Conservation (phyloP, 2,329 filamentous ascomycete species). For the Fusarium chlamydosporum region DNA sequence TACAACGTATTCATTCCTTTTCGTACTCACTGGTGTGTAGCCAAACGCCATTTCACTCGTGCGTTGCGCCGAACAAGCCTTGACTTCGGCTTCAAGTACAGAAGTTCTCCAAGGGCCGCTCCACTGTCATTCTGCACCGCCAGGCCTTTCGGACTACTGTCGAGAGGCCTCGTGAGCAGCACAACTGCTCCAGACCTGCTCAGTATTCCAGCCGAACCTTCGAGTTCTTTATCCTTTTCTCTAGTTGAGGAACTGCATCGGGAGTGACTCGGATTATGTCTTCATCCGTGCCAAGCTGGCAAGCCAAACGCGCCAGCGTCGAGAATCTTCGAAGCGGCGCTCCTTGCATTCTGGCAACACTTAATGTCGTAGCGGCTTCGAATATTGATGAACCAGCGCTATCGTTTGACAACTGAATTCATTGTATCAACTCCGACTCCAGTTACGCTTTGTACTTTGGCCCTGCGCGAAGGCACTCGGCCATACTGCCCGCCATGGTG, state of each 20-base stretch:
- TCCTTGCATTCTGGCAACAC: neutral
- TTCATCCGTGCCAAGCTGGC: neutral
- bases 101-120: no score
- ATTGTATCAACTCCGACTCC: neutral
- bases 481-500: neutral
- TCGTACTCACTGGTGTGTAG: neutral
- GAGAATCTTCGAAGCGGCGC: slow-evolving; percentile 1
- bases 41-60: neutral
- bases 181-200: neutral
- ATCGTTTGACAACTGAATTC: neutral
- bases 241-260: neutral
- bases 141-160: no score
- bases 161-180: no score
- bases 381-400: slow-evolving; percentile 4
- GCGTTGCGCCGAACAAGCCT: no score
- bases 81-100: no score
- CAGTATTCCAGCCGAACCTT: neutral
- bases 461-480: neutral
- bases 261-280: neutral
- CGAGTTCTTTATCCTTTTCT: neutral
- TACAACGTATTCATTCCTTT: no score
- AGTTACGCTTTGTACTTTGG: neutral
- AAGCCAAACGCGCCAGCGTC: neutral
- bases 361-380: neutral
- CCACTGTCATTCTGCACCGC: no score